phyloP scores from a whole-genome alignment of 1,284 basidiomycete species.

The Rhodofomes roseus region DNA sequence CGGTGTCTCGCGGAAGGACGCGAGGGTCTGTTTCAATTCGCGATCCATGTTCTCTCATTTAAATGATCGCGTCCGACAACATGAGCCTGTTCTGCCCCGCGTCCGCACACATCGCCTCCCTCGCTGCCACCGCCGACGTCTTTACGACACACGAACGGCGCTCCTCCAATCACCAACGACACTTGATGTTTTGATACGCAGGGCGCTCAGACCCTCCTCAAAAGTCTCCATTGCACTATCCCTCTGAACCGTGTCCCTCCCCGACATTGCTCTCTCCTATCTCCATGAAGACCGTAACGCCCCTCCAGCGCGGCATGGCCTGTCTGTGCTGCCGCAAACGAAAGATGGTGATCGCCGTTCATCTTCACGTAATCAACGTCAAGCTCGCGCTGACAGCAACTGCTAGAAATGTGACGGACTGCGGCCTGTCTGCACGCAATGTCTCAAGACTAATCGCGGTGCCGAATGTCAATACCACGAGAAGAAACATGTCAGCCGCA shows the following conservation, averaged over 20 bases:
- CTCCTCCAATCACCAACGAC: background rate
- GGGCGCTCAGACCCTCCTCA: background rate
- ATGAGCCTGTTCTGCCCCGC: background rate
- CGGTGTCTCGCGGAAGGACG: no score
- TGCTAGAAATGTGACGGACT: conserved; percentile 55
- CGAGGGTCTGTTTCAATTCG: background rate
- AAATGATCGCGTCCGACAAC: background rate
- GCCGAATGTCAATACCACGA: conserved; percentile 59
- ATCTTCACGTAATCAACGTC: conserved; percentile 2
- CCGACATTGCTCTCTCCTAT: background rate
- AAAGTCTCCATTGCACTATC: background rate
- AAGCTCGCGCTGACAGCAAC: conserved; percentile 13
- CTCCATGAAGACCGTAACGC: conserved; percentile 27
- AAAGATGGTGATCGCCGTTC: conserved; percentile 45
- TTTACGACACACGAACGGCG: background rate
- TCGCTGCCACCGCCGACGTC: background rate
- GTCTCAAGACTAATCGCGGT: conserved; percentile 48
- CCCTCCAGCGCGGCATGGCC: conserved; percentile 54
- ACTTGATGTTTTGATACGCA: conserved; percentile 2
- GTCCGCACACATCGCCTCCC: background rate
- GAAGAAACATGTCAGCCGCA: conserved; percentile 56
- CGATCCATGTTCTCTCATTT: background rate
- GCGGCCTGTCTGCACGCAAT: conserved; percentile 55
- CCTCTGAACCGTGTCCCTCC: background rate
- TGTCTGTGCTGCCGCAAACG: conserved; percentile 59